These are phyloP conservation scores for Luffa aegyptiaca DNA, from an alignment of 306 rosid species.

Conservation along the genomic window DNA sequence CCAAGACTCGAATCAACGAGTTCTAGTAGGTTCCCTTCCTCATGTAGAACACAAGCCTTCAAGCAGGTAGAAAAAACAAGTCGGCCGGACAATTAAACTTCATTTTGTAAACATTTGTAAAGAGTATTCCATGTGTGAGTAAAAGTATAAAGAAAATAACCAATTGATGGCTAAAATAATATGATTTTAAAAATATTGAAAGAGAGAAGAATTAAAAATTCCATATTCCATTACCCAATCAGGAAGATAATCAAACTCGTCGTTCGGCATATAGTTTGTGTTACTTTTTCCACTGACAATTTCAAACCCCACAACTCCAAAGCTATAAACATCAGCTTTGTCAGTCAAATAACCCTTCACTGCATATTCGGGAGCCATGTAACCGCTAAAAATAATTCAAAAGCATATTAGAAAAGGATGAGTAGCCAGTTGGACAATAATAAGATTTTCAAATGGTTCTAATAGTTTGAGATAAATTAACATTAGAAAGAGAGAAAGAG, in stretches of 20 bases:
- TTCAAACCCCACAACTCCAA: constrained; percentile 61
- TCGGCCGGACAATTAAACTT: no score
- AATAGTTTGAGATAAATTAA: neutral
- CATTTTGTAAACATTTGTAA: neutral
- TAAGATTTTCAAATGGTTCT: no score
- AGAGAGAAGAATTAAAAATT: neutral
- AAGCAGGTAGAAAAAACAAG: neutral
- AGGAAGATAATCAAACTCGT: constrained; percentile 72
- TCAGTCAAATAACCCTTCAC: constrained; percentile 73
- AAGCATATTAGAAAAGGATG: neutral
- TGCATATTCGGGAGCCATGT: constrained; percentile 93
- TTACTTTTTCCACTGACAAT: constrained; percentile 59
- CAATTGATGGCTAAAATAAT: no score
- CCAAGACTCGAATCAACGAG: constrained; percentile 61
- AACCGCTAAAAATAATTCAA: constrained; percentile 35
- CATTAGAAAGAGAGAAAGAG: constrained; percentile 22
- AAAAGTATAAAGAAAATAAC: no score
- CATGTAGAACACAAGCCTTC: constrained; percentile 65
- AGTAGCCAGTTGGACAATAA: neutral
- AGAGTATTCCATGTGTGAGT: no score
- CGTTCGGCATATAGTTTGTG: constrained; percentile 52
- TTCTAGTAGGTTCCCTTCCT: constrained; percentile 72
- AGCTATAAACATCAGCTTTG: constrained; percentile 77
- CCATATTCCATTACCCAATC: constrained; percentile 29
- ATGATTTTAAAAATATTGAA: neutral